Conservation (phyloP, 139 green algal genomes). For the Chlamydomonas applanata region DNA sequence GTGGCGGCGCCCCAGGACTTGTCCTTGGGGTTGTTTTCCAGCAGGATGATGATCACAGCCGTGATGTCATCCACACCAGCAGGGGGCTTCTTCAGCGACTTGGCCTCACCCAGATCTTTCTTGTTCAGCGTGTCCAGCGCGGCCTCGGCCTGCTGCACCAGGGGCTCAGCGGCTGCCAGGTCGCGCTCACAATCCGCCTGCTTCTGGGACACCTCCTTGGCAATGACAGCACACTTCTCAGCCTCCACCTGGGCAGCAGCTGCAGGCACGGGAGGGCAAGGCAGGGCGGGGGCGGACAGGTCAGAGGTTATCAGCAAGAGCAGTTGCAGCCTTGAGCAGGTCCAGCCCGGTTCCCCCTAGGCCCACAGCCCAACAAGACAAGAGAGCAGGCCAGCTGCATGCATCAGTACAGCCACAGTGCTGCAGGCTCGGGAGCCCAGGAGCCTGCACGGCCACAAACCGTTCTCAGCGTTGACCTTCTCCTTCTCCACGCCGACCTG, state of each 20-base stretch:
- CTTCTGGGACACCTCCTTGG: constrained; percentile 78
- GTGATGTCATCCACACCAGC: constrained; percentile 88
- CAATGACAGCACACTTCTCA: constrained; percentile 80
- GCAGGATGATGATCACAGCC: constrained; percentile 80
- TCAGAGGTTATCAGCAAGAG: too few relatives aligned
- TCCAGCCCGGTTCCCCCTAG: neutral
- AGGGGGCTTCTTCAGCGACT: constrained; percentile 87
- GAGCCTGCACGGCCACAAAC: constrained; percentile 11
- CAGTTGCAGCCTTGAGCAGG: too few relatives aligned
- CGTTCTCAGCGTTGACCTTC: constrained; percentile 85
- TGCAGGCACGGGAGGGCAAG: neutral
- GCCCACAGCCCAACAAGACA: neutral
- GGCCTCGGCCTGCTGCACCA: constrained; percentile 77
- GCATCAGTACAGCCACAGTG: neutral
- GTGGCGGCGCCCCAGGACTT: constrained; percentile 78
- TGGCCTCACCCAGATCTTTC: constrained; percentile 85
- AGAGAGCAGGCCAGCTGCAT: neutral
- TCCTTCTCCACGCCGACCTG: constrained; percentile 84
- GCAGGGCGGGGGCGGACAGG: too few relatives aligned
- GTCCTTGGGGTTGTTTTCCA: constrained; percentile 89
- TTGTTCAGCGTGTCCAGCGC: constrained; percentile 90
- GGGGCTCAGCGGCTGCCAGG: constrained; percentile 81
- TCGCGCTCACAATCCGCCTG: constrained; percentile 76
- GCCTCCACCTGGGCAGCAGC: constrained; percentile 70
- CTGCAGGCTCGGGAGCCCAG: neutral